Base-by-base conservation (phyloP, 106 monocot genomes). In the Posidonia australis region DNA sequence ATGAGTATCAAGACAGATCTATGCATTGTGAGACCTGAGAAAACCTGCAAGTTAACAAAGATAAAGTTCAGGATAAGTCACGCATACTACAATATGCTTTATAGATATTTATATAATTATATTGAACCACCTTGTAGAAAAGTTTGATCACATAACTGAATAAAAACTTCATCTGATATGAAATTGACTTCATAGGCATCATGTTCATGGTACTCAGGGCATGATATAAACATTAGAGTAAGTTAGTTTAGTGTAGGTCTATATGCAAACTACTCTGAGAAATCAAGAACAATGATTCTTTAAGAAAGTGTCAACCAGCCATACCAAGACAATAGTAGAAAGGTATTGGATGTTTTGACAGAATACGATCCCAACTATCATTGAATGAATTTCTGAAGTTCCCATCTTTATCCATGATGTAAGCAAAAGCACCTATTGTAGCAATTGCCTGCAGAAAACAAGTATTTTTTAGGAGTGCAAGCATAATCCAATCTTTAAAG, bases 311-410 rank as follows among this genome's bases (percentile, higher is more conserved):
- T 64, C 28, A 25, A 54, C 47, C 13, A 64, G 9, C 27, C 22
- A 41, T 82, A 94, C 93, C 93, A 66, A 86, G 46, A 69, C 89
- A 94, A 69, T 94, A 94, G 71, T 94, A 94, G 65, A 94, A 94
- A 24, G 93, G 89, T 66, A 94, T 77, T 25, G 89, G 93, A 74
- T 94, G 93, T 62, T 89, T 94, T 51, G 93, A 94, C 48, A 94
- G 70, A 67, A 94, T 74, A 57, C 79, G 89, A 62, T 89, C 86
- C 93, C 93, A 94, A 60, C 86, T 76, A 78, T 94, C 89, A 66
- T 76, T 78, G 57, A 94, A 94, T 27, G 86, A 86, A 71, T 94
- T 94, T 69, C 93, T 86, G 70, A 94, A 89, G 70, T 69, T 64
- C 24, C 93, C 93, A 67, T 89, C 72, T 78, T 44, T 83, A 58